These are phyloP conservation scores for Curvularia sp. DNA, from an alignment of 2,329 filamentous ascomycete genomes.

Conservation along the genomic window DNA sequence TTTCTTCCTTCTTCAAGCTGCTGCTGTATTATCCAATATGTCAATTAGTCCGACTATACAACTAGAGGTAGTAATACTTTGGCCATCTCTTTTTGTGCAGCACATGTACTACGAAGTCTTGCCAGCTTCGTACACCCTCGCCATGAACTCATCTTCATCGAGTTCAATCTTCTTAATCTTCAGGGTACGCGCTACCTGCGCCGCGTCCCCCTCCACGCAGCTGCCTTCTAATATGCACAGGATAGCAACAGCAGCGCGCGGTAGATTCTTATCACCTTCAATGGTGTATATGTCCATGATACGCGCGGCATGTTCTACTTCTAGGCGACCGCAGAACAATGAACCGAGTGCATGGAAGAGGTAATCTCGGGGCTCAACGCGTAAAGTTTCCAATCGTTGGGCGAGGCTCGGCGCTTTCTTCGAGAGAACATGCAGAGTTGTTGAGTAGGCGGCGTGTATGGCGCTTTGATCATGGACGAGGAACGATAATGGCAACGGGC, in stretches of 20 bases:
- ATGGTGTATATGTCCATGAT: slow-evolving; percentile 86
- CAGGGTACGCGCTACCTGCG: slow-evolving; percentile 29
- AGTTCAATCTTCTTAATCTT: slow-evolving; percentile 26
- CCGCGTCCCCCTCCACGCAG: slow-evolving; percentile 46
- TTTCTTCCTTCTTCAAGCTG: not conserved
- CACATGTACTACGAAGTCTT: slow-evolving; percentile 28
- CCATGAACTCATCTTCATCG: slow-evolving; percentile 44
- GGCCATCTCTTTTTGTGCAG: not conserved
- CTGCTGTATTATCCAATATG: not conserved
- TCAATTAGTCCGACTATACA: not conserved
- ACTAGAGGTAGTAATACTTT: not conserved
- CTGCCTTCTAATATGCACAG: slow-evolving; percentile 61
- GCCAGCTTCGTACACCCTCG: slow-evolving; percentile 45
- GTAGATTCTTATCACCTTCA: slow-evolving; percentile 76
- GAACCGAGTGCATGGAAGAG: slow-evolving; percentile 68
- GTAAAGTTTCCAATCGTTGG: slow-evolving; percentile 62
- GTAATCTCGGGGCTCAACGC: slow-evolving; percentile 57
- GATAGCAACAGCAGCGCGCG: slow-evolving; percentile 74
- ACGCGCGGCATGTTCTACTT: slow-evolving; percentile 73
- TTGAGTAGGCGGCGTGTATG: slow-evolving; percentile 71
- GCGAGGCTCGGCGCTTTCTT: slow-evolving; percentile 71
- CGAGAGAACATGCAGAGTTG: slow-evolving; percentile 71
- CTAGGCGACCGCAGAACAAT: slow-evolving; percentile 67
- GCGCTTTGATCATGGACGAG: slow-evolving; percentile 73
- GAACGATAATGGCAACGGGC: slow-evolving; percentile 76